Percentiles rank a stretch among this genome's conserved stretches.
Conservation (phyloP, 2,329 filamentous ascomycete species). For the Grosmannia serpens region DNA sequence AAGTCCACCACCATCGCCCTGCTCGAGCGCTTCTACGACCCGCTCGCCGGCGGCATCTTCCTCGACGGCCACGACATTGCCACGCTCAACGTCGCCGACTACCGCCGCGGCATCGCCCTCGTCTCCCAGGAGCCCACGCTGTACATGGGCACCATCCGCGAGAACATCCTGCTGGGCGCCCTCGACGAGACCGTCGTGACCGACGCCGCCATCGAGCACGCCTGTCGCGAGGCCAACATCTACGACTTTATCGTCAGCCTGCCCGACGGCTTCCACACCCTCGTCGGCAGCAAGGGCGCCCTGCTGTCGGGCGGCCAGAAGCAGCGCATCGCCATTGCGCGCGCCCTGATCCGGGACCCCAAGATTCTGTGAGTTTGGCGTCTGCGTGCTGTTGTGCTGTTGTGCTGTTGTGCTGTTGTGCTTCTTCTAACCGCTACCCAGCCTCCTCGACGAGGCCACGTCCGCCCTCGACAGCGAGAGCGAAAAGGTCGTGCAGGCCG, state of each 20-base stretch:
- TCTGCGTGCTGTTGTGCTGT: neutral
- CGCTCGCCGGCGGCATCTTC: slow-evolving; percentile 65
- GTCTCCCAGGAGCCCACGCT: slow-evolving; percentile 91
- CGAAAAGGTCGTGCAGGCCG: slow-evolving; percentile 71
- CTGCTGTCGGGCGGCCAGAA: slow-evolving; percentile 87
- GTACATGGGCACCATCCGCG: slow-evolving; percentile 82
- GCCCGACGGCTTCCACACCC: slow-evolving; percentile 69
- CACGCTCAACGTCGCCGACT: slow-evolving; percentile 71
- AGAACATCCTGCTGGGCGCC: slow-evolving; percentile 78
- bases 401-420: neutral
- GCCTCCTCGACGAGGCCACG: slow-evolving; percentile 69
- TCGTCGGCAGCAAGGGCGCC: slow-evolving; percentile 77
- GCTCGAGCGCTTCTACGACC: slow-evolving; percentile 90
- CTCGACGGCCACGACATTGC: slow-evolving; percentile 78
- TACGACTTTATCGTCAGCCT: slow-evolving; percentile 83
- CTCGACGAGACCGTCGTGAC: slow-evolving; percentile 48
- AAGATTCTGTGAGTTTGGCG: slow-evolving; percentile 48
- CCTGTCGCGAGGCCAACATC: slow-evolving; percentile 84
- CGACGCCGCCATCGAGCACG: slow-evolving; percentile 63
- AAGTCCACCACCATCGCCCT: slow-evolving; percentile 90
- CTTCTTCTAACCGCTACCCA: neutral
- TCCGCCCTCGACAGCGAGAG: slow-evolving; percentile 64
- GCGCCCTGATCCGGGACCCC: slow-evolving; percentile 81
- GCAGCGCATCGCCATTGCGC: slow-evolving; percentile 86
- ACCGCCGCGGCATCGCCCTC: slow-evolving; percentile 72